Conservation (phyloP, 306 rosid species). For the Trichosanthes truncata region DNA sequence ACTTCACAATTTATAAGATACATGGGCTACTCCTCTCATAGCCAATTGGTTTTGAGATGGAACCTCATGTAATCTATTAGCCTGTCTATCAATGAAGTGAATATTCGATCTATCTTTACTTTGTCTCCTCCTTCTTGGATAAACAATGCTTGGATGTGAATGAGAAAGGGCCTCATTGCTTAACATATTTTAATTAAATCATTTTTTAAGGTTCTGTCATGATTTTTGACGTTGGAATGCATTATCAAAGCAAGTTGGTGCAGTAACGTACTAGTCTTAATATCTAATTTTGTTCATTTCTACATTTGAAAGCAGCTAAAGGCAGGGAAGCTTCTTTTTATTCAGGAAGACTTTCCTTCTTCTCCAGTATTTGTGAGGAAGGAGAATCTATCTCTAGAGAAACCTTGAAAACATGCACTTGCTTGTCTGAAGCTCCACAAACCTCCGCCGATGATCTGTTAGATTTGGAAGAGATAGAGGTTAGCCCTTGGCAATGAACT, state of each 20-base stretch:
- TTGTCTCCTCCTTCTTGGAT: neutral
- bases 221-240: neutral
- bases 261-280: neutral
- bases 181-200: neutral
- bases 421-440: conserved; percentile 34
- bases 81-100: neutral
- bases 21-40: too few relatives aligned
- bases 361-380: conserved; percentile 47
- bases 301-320: conserved; percentile 34
- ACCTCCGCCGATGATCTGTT: conserved; percentile 28
- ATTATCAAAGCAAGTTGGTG: neutral
- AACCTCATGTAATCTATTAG: too few relatives aligned
- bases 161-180: neutral
- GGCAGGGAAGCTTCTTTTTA: conserved; percentile 47
- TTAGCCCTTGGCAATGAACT: neutral
- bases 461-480: conserved; percentile 46
- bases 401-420: conserved; percentile 35
- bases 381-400: conserved; percentile 40
- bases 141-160: neutral
- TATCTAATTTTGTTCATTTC: neutral
- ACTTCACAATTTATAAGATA: too few relatives aligned
- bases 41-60: too few relatives aligned
- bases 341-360: conserved; percentile 40
- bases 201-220: neutral
- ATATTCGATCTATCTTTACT: neutral